Conservation (phyloP, 1,139 yeast genomes). For the Suhomyces terraborum region DNA sequence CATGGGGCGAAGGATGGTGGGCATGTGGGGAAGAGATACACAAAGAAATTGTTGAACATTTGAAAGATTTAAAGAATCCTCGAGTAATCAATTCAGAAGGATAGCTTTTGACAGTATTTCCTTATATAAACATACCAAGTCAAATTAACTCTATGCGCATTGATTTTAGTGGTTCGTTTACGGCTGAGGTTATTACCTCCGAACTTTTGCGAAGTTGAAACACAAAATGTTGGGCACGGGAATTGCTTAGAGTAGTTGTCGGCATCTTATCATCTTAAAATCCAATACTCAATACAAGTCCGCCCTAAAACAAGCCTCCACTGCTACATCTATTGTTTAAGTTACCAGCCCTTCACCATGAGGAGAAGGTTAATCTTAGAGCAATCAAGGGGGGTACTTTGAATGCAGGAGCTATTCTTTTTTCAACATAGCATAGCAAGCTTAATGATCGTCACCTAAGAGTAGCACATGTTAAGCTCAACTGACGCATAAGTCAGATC, state of each 20-base stretch:
- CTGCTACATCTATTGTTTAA: neutral
- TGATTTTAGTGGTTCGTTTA: neutral
- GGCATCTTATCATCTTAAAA: neutral
- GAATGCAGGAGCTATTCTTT: neutral
- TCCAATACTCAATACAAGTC: neutral
- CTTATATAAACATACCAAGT: neutral
- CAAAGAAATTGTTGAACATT: neutral
- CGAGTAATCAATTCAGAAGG: no score
- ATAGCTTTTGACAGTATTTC: no score
- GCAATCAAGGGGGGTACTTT: neutral
- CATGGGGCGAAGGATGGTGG: neutral
- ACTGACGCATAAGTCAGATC: no score
- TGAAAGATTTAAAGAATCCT: no score
- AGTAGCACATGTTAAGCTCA: no score
- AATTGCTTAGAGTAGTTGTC: neutral
- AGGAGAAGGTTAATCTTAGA: neutral
- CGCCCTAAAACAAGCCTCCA: slow-evolving; percentile 1
- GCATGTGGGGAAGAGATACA: neutral
- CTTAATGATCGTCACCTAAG: neutral
- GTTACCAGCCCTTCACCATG: neutral
- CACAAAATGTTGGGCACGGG: neutral
- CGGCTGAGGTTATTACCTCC: neutral
- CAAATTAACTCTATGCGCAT: neutral
- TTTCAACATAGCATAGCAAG: neutral
- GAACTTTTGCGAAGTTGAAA: neutral